These are phyloP conservation scores for Clonostachys rosea DNA, from an alignment of 2,329 filamentous ascomycete genomes.

Conservation along the genomic window DNA sequence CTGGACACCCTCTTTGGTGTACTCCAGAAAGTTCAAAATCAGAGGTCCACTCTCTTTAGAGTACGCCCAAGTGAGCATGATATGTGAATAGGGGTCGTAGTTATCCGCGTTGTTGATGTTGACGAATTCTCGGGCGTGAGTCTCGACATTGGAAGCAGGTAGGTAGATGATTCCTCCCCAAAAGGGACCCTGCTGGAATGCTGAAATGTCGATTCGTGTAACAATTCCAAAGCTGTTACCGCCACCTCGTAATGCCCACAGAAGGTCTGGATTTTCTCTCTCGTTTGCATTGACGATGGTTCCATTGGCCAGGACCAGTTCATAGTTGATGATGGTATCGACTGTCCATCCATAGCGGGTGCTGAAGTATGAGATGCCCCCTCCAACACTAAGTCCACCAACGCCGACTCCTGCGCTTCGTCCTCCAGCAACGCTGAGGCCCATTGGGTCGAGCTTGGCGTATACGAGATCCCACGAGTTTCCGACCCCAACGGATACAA, in stretches of 20 bases:
- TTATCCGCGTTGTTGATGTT: slow-evolving; percentile 6
- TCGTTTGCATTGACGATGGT: slow-evolving; percentile 30
- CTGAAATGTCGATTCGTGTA: slow-evolving; percentile 16
- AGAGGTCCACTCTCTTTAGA: background rate
- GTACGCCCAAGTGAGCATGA: slow-evolving; percentile 3
- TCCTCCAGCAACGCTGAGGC: slow-evolving; percentile 31
- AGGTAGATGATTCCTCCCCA: slow-evolving; percentile 15
- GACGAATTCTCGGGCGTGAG: slow-evolving; percentile 6
- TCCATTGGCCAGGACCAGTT: slow-evolving; percentile 35
- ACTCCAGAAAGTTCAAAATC: slow-evolving; percentile 1
- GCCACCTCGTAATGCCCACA: slow-evolving; percentile 35
- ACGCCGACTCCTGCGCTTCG: slow-evolving; percentile 33
- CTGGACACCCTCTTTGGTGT: background rate
- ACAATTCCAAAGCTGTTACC: slow-evolving; percentile 35
- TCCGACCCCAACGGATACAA: slow-evolving; percentile 34
- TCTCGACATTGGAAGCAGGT: background rate
- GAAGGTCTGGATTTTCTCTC: slow-evolving; percentile 30
- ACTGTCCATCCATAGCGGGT: slow-evolving; percentile 30
- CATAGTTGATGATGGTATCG: slow-evolving; percentile 28
- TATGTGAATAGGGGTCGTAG: slow-evolving; percentile 6
- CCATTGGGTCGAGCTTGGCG: slow-evolving; percentile 24
- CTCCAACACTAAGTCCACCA: slow-evolving; percentile 36
- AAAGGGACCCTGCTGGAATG: slow-evolving; percentile 17
- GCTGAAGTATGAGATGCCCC: slow-evolving; percentile 44
- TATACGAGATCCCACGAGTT: slow-evolving; percentile 38